Evolutionary conservation across 2,329 filamentous ascomycete genomes (phyloP), one percentile per base, ranked within the genome.

Genomic region (Xylariaceae sp.): DNA sequence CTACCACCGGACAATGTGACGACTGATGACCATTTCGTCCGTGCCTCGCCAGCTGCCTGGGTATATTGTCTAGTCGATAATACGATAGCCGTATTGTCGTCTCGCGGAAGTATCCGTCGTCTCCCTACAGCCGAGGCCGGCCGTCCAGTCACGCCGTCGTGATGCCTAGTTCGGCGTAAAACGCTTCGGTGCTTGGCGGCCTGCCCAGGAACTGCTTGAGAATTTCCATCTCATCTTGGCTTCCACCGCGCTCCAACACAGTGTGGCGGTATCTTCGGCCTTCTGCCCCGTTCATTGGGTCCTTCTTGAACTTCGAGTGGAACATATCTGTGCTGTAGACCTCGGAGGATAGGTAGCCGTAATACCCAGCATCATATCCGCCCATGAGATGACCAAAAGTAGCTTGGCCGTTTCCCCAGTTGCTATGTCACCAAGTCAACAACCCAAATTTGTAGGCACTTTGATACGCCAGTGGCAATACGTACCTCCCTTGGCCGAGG

Each of bases 251-350:
- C 73, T 92, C 86, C 4, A 94, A 75, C 19, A 94, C 88, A 0
- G 83, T 87, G 70, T 90, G 86, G 50, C 89, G 79, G 72, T 92
- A 94, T 54, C 88, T 74, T 13, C 88, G 78, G 1, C 89, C 89
- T 67, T 90, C 83, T 60, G 80, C 80, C 30, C 77, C 78, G 68
- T 91, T 81, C 88, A 92, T 91, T 0, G 89, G 89, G 68, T 92
- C 78, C 62, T 81, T 76, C 74, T 86, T 85, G 74, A 94, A 94
- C 44, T 88, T 85, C 0, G 80, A 80, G 72, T 89, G 84, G 76
- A 92, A 95, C 88, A 95, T 92, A 71, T 95, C 89, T 22, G 86
- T 81, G 19, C 85, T 88, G 72, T 92, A 94, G 16, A 94, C 89
- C 69, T 89, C 81, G 1, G 86, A 89, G 59, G 81, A 86, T 32